Conservation (phyloP, 495 filamentous ascomycete species). For the Neurospora sp. region DNA sequence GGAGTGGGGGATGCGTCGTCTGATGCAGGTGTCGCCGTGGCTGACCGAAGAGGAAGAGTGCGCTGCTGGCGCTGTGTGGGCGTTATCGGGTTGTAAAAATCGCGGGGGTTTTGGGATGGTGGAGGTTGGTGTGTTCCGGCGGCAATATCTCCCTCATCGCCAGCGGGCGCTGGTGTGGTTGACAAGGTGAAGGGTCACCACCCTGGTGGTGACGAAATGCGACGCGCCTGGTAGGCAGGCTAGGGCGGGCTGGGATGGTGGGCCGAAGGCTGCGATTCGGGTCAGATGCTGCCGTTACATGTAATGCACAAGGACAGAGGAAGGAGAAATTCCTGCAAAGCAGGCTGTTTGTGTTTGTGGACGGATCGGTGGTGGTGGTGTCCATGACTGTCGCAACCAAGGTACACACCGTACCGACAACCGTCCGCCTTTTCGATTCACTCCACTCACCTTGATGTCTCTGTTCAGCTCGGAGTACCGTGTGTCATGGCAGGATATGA, state of each 20-base stretch:
- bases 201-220: conserved; percentile 22
- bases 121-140: conserved; percentile 29
- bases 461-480: conserved; percentile 1
- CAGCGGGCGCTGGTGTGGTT: conserved; percentile 23
- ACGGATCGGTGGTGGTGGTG: background rate
- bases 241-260: background rate
- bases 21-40: conserved; percentile 13
- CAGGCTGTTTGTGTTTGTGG: background rate
- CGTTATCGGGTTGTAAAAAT: conserved; percentile 30
- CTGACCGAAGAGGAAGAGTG: conserved; percentile 20
- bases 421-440: background rate
- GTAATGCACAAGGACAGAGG: background rate
- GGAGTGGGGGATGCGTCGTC: conserved; percentile 27
- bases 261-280: background rate
- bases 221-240: background rate
- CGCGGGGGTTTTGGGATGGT: conserved; percentile 32
- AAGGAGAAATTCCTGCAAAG: background rate
- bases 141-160: conserved; percentile 28
- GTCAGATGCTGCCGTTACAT: background rate
- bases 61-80: conserved; percentile 36
- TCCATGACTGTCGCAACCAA: background rate
- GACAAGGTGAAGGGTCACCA: conserved; percentile 41
- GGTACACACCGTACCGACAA: background rate
- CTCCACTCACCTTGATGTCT: conserved; percentile 9
- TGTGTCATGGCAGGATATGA: conserved; percentile 7